Evolutionary conservation across 805 yeast species (phyloP), one percentile per base, ranked within the genome.

Genomic region (Sporopachydermia lactativora): DNA sequence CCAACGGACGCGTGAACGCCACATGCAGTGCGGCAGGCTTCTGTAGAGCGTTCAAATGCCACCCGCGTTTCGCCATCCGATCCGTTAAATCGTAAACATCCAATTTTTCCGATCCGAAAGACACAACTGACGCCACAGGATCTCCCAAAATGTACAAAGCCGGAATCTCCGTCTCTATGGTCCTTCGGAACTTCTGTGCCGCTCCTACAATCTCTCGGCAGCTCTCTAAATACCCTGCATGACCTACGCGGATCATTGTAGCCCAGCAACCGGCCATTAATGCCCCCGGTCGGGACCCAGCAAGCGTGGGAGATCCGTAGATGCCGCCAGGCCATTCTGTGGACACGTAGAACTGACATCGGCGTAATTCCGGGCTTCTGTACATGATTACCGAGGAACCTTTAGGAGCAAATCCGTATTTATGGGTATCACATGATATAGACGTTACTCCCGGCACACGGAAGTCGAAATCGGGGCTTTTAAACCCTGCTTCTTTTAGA

Each of bases 181-280:
- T 63, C 2, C 52, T 43, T 48, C 72, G 76, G 49, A 86, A 61
- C 41, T 62, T 58, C 52, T 73, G 67, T 2, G 94, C 75, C 3
- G 88, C 73, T 4, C 59, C 49, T 4, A 86, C 75, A 39, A 89
- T 88, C 8, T 73, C 75, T 42, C 57, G 59, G 47, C 95, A 78
- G 2, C 78, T 69, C 45, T 76, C 55, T 4, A 58, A 66, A 57
- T 89, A 89, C 1, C 97, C 97, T n/a, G 73, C 72, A 42, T 73
- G 75, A 34, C 98, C 98, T 42, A 88, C 67, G 46, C 70, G 68
- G 37, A 89, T 61, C 70, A 89, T 62, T 0, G 96, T 86, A 1
- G 96, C 94, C 96, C 97, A 92, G 58, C 97, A 88, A 0, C 96
- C 97, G n/a, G 81, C 97, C 69, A 86, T 81, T 28, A 89, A 65